Base-by-base conservation (phyloP, 805 yeast genomes). In the Kodamaea jinghongensis region DNA sequence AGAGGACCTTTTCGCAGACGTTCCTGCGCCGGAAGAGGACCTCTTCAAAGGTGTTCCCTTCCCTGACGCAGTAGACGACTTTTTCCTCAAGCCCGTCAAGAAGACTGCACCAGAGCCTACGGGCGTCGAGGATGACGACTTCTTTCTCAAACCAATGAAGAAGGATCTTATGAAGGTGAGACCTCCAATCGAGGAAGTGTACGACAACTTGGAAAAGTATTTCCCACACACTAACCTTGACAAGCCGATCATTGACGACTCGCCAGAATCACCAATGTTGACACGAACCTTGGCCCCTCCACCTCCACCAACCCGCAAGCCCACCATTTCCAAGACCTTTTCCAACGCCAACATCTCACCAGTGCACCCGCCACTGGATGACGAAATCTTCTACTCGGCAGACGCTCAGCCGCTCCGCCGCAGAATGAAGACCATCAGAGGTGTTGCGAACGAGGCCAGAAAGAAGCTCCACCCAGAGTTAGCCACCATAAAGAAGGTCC, bases 161-260 rank as follows among this genome's bases (percentile, higher is more conserved):
- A 30, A 28, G 15, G 34, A 12, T 46, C 42, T 40, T 4, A 62
- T 67, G 87, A 81, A 83, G 6, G 83, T 93, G 11, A 79, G 99
- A 57, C 99, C 99, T 2, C 89, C 98, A 0, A 84, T 96, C 1
- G 98, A 91, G 54, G 95, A 86, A 30, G 83, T 93, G 22, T 93
- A 90, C 57, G 87, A 88, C 41, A 90, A 93, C 52, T 74, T 93
- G 46, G 99, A 93, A 50, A 78, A 78, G 54, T 93, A 86, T 58
- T 93, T 93, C 70, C 99, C 99, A 0, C 76, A 85, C 51, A 81
- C 97, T 0, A 91, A 91, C 61, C 72, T 93, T 44, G 99, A 93
- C 57, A 85, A 83, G 51, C 95, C 97, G 2, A 87, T 93, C 25
- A 77, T 91, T 16, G 79, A 77, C 45, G 95, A 85, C 47, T 79